These are phyloP conservation scores for Colletotrichum brevisporum DNA, from an alignment of 2,329 filamentous ascomycete species.

Conservation along the genomic window DNA sequence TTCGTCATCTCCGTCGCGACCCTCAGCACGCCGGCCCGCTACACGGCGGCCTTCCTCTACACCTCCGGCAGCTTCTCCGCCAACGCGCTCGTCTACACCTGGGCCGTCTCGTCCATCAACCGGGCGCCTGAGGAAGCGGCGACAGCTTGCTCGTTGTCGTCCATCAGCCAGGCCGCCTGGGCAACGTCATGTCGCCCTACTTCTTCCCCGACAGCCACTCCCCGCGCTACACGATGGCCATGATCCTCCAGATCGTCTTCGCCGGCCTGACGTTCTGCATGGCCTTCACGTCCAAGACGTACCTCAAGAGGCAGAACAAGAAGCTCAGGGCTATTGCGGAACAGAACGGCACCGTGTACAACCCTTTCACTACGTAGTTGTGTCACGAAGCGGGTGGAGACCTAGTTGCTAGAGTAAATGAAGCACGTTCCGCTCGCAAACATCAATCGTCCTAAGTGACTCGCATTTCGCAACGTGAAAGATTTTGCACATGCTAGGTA, in stretches of 20 bases:
- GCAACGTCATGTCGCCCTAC: constrained; percentile 62
- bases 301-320: constrained; percentile 39
- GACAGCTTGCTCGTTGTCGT: too few relatives aligned
- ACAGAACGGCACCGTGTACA: constrained; percentile 22
- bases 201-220: constrained; percentile 56
- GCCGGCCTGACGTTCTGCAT: constrained; percentile 30
- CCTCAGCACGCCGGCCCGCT: constrained; percentile 49
- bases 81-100: constrained; percentile 55
- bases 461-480: too few relatives aligned
- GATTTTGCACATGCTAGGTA: too few relatives aligned
- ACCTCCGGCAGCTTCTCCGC: constrained; percentile 53
- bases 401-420: too few relatives aligned
- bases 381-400: too few relatives aligned
- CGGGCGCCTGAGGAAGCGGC: constrained; percentile 61
- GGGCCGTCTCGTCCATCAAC: constrained; percentile 56
- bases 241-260: constrained; percentile 45
- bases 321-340: constrained; percentile 37
- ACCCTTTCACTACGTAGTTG: constrained; percentile 39
- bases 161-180: too few relatives aligned
- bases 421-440: too few relatives aligned
- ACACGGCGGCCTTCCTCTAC: constrained; percentile 54
- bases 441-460: too few relatives aligned
- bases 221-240: constrained; percentile 58
- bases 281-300: constrained; percentile 31
- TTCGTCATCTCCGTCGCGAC: constrained; percentile 52